Evolutionary conservation across 2,329 filamentous ascomycete species (phyloP), one percentile per base, ranked within the genome.

Genomic region (Neophaeococcomyces aloes): DNA sequence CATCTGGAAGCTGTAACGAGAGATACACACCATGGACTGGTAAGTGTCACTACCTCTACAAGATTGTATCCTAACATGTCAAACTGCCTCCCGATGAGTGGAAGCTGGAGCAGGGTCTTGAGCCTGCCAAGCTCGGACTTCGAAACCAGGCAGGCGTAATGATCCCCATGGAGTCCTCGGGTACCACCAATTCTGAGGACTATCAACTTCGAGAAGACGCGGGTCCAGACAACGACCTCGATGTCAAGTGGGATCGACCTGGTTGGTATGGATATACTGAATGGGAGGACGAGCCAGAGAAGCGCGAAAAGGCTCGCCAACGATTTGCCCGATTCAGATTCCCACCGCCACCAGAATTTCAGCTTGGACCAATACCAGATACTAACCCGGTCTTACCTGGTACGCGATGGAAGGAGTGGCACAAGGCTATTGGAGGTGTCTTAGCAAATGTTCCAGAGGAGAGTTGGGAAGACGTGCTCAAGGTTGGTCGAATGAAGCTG

Each of bases 201-300:
- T 6, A 62, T 57, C 11, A 65, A 56, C 59, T 1, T 71, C 38
- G 54, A 61, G 27, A 53, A 59, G 1, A 59, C 69, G 1, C 68
- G 65, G 2, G 55, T 40, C 61, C 53, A 2, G 44, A 58, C 29
- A 54, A 61, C 46, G 37, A 64, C 23, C 72, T 71, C 38, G 54
- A 59, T 1, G 62, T n/a, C n/a, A n/a, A n/a, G n/a, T n/a, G 67
- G 37, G 69, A 72, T 48, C 56, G 58, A 6, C 56, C 63, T 19
- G 69, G 68, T 6, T 72, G 70, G 69, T 64, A 63, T 46, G 69
- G 69, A 62, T 65, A 81, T 48, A 67, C 85, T 4, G 79, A 83
- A 54, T 83, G 79, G 79, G 79, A 83, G 56, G 69, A 75, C 10
- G 80, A 82, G 42, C 79, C 80, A 0, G 76, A 81, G 37, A 83